These are phyloP conservation scores for Pseudogymnoascus sp. DNA, from an alignment of 2,329 filamentous ascomycete genomes.

Conservation along the genomic window DNA sequence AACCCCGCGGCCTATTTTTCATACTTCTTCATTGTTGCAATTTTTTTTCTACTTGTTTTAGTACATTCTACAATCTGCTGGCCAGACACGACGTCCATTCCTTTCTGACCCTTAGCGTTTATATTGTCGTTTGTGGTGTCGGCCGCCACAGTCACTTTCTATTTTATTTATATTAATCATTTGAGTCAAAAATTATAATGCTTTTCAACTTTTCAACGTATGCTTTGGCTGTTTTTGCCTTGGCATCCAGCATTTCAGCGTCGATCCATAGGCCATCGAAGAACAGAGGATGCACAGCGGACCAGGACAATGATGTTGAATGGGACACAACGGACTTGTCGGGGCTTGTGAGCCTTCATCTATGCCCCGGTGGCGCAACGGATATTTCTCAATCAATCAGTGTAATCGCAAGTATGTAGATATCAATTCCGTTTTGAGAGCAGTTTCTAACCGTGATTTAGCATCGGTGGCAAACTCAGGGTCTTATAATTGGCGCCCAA, in stretches of 20 bases:
- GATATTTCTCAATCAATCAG: background rate
- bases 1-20: background rate
- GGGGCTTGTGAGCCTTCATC: background rate
- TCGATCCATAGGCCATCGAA: background rate
- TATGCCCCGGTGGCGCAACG: background rate
- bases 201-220: background rate
- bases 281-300: background rate
- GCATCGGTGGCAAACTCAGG: background rate
- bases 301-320: background rate
- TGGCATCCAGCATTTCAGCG: background rate
- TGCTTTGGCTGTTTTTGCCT: background rate
- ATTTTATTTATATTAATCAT: background rate
- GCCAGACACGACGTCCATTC: conserved; percentile 5
- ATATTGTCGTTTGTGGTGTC: background rate
- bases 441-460: background rate
- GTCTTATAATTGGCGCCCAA: conserved; percentile 1
- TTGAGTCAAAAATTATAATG: background rate
- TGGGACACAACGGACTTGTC: background rate
- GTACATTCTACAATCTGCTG: background rate
- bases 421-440: background rate
- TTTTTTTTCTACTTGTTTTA: background rate
- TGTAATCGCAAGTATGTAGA: background rate
- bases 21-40: background rate
- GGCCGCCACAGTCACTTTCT: background rate
- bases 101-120: background rate